Evolutionary conservation across 2,329 filamentous ascomycete genomes (phyloP).

Genomic region (Aphanoascus verrucosus): DNA sequence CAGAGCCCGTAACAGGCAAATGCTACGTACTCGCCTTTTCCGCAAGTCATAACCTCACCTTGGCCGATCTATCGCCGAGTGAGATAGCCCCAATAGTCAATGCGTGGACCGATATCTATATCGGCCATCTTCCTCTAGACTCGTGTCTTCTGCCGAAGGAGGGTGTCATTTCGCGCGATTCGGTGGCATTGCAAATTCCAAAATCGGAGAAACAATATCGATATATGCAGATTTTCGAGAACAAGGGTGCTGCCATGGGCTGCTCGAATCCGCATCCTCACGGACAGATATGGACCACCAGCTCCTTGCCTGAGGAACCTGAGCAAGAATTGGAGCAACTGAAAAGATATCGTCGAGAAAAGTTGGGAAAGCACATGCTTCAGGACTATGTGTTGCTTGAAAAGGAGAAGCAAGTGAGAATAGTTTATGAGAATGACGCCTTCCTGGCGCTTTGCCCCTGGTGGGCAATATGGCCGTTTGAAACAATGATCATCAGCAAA

Average conservation of each 20-base stretch:
- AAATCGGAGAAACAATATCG: slow-evolving; percentile 65
- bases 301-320: slow-evolving; percentile 80
- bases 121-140: slow-evolving; percentile 57
- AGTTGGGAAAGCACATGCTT: slow-evolving; percentile 65
- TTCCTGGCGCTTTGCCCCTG: slow-evolving; percentile 89
- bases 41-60: slow-evolving; percentile 75
- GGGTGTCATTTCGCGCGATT: slow-evolving; percentile 38
- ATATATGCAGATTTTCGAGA: slow-evolving; percentile 99
- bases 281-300: slow-evolving; percentile 93
- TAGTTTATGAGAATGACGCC: slow-evolving; percentile 74
- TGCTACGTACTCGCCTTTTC: slow-evolving; percentile 97
- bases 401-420: slow-evolving; percentile 65
- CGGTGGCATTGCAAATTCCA: slow-evolving; percentile 35
- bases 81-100: slow-evolving; percentile 76
- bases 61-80: slow-evolving; percentile 70
- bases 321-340: slow-evolving; percentile 67
- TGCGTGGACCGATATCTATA: slow-evolving; percentile 87
- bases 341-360: slow-evolving; percentile 62
- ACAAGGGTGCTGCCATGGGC: slow-evolving; percentile 95
- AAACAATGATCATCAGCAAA: slow-evolving; percentile 80
- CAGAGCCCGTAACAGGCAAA: slow-evolving; percentile 80
- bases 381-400: slow-evolving; percentile 82
- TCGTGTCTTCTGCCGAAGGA: slow-evolving; percentile 43
- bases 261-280: slow-evolving; percentile 98
- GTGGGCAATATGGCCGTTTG: slow-evolving; percentile 98